Percentiles rank a stretch among this genome's conserved stretches.
These are phyloP conservation scores for Coemansia sp. DNA, from an alignment of 192 early-diverging fungal species.

Conservation along the genomic window DNA sequence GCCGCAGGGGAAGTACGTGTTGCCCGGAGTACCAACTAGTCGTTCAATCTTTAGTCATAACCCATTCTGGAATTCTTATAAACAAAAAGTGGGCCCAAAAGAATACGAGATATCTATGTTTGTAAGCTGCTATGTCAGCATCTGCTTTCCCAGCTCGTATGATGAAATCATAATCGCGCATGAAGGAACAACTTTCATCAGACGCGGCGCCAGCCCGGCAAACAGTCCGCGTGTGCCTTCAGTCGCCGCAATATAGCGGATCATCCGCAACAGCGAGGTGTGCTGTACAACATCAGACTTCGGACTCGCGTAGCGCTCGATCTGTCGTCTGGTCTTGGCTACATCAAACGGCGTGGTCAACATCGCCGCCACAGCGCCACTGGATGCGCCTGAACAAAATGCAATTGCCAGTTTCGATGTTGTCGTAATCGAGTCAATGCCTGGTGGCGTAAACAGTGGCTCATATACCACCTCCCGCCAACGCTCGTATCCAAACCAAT, in stretches of 20 bases:
- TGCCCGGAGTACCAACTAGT: not conserved
- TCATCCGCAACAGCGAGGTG: slow-evolving; percentile 14
- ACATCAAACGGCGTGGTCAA: slow-evolving; percentile 96
- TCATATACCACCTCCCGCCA: slow-evolving; percentile 58
- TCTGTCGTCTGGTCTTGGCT: slow-evolving; percentile 87
- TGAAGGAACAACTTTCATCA: slow-evolving; percentile 84
- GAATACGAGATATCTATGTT: not conserved
- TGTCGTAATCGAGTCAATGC: slow-evolving; percentile 10
- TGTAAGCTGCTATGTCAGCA: slow-evolving; percentile 5
- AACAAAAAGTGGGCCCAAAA: not conserved
- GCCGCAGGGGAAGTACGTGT: slow-evolving; percentile 52
- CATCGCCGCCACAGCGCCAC: slow-evolving; percentile 84
- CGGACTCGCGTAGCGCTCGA: slow-evolving; percentile 45
- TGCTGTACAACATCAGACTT: slow-evolving; percentile 22
- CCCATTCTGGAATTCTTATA: not conserved
- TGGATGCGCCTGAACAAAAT: slow-evolving; percentile 81
- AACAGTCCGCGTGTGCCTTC: slow-evolving; percentile 40
- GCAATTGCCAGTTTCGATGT: slow-evolving; percentile 61
- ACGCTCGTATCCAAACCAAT: slow-evolving; percentile 90
- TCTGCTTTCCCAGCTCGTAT: slow-evolving; percentile 71
- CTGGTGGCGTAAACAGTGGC: slow-evolving; percentile 21
- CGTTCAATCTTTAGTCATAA: not conserved
- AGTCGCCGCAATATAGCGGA: slow-evolving; percentile 41
- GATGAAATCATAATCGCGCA: slow-evolving; percentile 96
- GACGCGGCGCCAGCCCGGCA: slow-evolving; percentile 66